These are phyloP conservation scores for Ophiorrhiza pumila DNA, from an alignment of 257 asterid genomes.

Conservation along the genomic window DNA sequence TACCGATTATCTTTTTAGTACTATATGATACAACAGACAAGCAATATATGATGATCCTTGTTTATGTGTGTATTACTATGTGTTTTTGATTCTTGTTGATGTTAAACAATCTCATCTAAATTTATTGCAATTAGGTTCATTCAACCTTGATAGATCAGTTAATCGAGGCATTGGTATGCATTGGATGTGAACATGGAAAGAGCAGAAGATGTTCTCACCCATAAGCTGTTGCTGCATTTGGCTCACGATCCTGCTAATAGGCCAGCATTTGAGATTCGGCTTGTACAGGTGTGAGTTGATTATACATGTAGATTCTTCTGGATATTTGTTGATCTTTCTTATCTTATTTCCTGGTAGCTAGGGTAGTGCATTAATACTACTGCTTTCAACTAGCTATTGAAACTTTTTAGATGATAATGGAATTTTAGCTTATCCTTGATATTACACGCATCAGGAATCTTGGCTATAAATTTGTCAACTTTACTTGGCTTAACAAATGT, in stretches of 20 bases:
- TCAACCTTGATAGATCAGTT: conserved; percentile 13
- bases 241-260: conserved; percentile 86
- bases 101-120: not conserved
- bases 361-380: not conserved
- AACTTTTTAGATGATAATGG: not conserved
- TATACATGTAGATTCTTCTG: not conserved
- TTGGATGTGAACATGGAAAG: conserved; percentile 94
- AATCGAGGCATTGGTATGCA: conserved; percentile 61
- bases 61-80: no score
- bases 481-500: not conserved
- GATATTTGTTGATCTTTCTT: not conserved
- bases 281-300: conserved; percentile 76
- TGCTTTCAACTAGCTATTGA: not conserved
- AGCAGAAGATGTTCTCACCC: conserved; percentile 92
- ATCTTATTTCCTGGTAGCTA: no score
- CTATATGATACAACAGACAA: no score
- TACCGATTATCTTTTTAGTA: no score
- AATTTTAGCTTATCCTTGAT: not conserved
- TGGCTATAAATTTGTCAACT: not conserved
- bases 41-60: no score
- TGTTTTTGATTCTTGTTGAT: no score
- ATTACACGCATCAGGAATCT: not conserved
- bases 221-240: conserved; percentile 72
- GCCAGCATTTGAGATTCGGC: conserved; percentile 91
- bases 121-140: not conserved